Evolutionary conservation across 2,329 filamentous ascomycete species (phyloP).

Genomic region (Metarhizium brunneum): DNA sequence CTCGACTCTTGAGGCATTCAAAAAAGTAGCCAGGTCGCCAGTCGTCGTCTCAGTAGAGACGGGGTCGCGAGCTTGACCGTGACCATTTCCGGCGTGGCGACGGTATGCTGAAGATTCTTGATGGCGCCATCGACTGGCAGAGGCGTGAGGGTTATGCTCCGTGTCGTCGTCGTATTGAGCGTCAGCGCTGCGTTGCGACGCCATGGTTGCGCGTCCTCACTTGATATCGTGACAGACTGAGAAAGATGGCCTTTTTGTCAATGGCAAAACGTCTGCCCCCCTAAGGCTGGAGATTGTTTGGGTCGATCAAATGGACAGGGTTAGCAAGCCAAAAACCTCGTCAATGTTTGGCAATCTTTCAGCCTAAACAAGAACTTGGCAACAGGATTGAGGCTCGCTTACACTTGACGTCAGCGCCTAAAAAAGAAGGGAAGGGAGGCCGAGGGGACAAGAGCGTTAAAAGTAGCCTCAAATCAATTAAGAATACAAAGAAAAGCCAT

Average conservation of each 20-base stretch:
- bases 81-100: conserved; percentile 31
- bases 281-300: neutral
- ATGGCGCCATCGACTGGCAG: conserved; percentile 51
- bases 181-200: conserved; percentile 2
- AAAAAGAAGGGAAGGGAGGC: neutral
- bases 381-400: neutral
- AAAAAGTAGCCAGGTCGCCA: conserved; percentile 44
- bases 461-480: neutral
- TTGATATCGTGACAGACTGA: neutral
- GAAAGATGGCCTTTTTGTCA: neutral
- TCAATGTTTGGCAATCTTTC: neutral
- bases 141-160: conserved; percentile 43
- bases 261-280: neutral
- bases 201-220: neutral
- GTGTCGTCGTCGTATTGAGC: conserved; percentile 3
- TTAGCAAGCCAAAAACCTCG: neutral
- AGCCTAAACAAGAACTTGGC: neutral
- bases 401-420: neutral
- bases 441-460: neutral
- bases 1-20: conserved; percentile 45
- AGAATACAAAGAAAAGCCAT: neutral
- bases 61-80: conserved; percentile 19
- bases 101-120: conserved; percentile 51
- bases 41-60: conserved; percentile 28
- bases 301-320: neutral